These are phyloP conservation scores for Parachaetomium inaequale DNA, from an alignment of 495 filamentous ascomycete genomes.

Conservation along the genomic window DNA sequence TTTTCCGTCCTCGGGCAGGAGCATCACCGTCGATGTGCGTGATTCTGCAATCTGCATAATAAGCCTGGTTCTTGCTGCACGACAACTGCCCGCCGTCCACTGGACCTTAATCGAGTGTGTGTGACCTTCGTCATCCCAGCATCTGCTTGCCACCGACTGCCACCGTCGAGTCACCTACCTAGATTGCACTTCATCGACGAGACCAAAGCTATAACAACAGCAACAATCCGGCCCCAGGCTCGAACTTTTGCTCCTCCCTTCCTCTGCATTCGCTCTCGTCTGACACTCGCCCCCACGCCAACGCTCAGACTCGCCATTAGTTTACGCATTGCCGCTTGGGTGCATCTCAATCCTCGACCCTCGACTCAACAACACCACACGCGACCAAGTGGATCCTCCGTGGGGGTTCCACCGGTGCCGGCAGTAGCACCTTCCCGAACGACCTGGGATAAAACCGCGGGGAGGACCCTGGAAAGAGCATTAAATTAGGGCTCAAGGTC, in stretches of 20 bases:
- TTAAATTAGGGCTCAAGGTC: background rate
- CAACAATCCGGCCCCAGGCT: no score
- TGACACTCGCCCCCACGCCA: background rate
- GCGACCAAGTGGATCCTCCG: background rate
- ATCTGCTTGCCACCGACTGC: no score
- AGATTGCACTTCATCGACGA: no score
- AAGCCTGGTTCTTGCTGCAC: no score
- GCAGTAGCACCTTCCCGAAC: background rate
- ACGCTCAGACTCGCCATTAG: background rate
- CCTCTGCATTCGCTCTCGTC: background rate
- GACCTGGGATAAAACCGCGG: background rate
- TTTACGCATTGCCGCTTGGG: background rate
- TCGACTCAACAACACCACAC: background rate
- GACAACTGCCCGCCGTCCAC: no score
- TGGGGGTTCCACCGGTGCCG: slow-evolving; percentile 14
- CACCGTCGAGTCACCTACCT: no score
- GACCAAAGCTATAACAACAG: no score
- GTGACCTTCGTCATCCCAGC: no score
- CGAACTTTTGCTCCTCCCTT: no score
- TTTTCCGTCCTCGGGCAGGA: background rate
- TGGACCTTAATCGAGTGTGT: no score
- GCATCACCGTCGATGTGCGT: no score
- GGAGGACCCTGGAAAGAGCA: slow-evolving; percentile 9
- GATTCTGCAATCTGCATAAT: no score
- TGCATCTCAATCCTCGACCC: background rate